Conservation (phyloP, 1,139 yeast genomes). For the Nakaseomyces uthaithaninus region DNA sequence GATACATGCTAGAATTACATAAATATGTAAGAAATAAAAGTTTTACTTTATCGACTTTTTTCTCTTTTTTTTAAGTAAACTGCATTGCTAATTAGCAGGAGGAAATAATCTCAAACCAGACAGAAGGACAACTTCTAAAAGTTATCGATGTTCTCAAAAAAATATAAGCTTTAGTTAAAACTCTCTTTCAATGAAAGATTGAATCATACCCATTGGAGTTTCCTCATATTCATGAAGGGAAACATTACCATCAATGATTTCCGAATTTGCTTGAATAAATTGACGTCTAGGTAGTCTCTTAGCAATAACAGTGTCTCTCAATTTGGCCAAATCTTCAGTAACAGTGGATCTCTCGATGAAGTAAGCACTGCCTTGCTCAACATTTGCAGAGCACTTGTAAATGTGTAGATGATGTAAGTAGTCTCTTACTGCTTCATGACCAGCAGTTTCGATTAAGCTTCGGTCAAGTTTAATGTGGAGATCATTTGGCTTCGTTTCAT, state of each 20-base stretch:
- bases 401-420: constrained; percentile 66
- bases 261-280: constrained; percentile 64
- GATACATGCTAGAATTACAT: too few species aligned
- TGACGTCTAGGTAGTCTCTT: constrained; percentile 80
- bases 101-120: too few species aligned
- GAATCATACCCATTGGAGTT: constrained; percentile 66
- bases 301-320: constrained; percentile 57
- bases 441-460: constrained; percentile 53
- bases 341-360: constrained; percentile 63
- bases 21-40: too few species aligned
- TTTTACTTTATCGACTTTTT: too few species aligned
- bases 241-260: constrained; percentile 38
- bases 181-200: constrained; percentile 63
- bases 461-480: constrained; percentile 52
- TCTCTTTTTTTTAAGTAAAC: too few species aligned
- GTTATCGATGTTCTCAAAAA: too few species aligned
- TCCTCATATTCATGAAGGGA: constrained; percentile 65
- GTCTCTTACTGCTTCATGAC: constrained; percentile 65
- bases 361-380: constrained; percentile 51
- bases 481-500: constrained; percentile 41
- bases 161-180: constrained; percentile 9
- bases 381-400: constrained; percentile 71
- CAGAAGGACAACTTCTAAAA: too few species aligned
- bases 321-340: constrained; percentile 51
- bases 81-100: too few species aligned